phyloP scores from a whole-genome alignment of 1,284 basidiomycete species.

The Leucoagaricus sp. region DNA sequence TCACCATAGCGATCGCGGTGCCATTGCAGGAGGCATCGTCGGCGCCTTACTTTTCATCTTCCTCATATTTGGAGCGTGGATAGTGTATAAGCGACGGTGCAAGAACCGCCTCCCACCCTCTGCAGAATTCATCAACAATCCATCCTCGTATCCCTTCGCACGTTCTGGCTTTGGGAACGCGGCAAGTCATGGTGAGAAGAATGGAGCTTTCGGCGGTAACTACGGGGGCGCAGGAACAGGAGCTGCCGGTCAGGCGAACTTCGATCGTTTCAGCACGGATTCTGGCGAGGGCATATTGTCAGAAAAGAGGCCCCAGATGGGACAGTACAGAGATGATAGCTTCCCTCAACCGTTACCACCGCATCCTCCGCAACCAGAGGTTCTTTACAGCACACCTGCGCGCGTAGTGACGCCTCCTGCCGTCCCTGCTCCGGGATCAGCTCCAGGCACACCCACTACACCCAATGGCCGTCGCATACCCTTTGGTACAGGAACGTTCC shows the following conservation, averaged over 20 bases:
- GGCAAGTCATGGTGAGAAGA: neutral
- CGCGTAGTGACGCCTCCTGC: neutral
- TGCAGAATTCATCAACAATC: slow-evolving; percentile 41
- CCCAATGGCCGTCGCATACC: slow-evolving; percentile 15
- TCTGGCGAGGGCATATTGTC: neutral
- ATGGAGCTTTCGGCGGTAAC: neutral
- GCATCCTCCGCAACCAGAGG: slow-evolving; percentile 1
- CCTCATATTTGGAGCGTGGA: slow-evolving; percentile 18
- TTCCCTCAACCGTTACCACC: neutral
- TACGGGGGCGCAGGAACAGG: slow-evolving; percentile 9
- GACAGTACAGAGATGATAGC: slow-evolving; percentile 1
- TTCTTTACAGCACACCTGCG: slow-evolving; percentile 11
- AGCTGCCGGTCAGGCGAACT: slow-evolving; percentile 7
- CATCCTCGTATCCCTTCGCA: slow-evolving; percentile 12
- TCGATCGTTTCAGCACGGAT: neutral
- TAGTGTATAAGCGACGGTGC: slow-evolving; percentile 22
- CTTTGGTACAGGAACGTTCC: slow-evolving; percentile 14
- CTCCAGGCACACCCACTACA: slow-evolving; percentile 14
- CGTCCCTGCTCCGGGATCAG: neutral
- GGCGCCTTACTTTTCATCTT: slow-evolving; percentile 23
- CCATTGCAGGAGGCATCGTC: slow-evolving; percentile 25
- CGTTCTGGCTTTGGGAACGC: slow-evolving; percentile 6
- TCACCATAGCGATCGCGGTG: slow-evolving; percentile 17
- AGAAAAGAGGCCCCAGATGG: neutral
- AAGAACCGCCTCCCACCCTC: slow-evolving; percentile 47